A percentile compares a stretch with the other conserved stretches of the same genome.
Conservation (phyloP, 139 green algal species). For the Chlamydomonas incerta region DNA sequence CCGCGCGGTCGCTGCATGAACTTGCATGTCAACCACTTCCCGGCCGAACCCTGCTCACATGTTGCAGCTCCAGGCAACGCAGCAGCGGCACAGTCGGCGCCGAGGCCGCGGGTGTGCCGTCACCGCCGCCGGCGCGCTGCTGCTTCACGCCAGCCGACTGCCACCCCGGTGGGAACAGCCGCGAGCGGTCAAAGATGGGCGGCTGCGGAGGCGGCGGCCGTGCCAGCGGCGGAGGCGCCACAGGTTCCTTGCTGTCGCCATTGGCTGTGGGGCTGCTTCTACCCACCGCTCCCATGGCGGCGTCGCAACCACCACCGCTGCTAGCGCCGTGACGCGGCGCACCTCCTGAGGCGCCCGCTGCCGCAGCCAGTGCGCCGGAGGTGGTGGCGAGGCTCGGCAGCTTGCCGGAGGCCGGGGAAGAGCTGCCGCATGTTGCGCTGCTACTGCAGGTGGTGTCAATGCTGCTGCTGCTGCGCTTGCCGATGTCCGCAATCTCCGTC, state of each 20-base stretch:
- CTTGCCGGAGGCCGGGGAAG: no score
- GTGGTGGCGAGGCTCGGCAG: no score
- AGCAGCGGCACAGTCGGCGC: neutral
- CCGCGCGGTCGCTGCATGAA: no score
- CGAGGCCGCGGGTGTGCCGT: no score
- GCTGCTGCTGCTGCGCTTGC: neutral
- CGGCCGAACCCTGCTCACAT: no score
- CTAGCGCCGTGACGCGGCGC: no score
- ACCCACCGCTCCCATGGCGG: no score
- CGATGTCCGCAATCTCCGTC: neutral
- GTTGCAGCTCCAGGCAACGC: neutral
- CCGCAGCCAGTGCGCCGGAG: neutral
- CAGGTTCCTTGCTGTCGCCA: neutral
- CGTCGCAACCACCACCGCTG: no score
- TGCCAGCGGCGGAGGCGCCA: slow-evolving; percentile 1
- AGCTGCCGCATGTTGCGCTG: no score
- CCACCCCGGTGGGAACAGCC: neutral
- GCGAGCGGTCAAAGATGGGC: slow-evolving; percentile 9
- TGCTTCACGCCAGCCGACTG: neutral
- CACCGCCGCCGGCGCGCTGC: neutral
- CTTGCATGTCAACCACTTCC: no score
- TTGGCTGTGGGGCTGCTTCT: no score
- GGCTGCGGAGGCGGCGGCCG: neutral
- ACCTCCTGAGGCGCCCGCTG: no score
- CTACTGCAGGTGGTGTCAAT: neutral